phyloP scores from a whole-genome alignment of 495 filamentous ascomycete genomes.

The Lepidopterella palustris region DNA sequence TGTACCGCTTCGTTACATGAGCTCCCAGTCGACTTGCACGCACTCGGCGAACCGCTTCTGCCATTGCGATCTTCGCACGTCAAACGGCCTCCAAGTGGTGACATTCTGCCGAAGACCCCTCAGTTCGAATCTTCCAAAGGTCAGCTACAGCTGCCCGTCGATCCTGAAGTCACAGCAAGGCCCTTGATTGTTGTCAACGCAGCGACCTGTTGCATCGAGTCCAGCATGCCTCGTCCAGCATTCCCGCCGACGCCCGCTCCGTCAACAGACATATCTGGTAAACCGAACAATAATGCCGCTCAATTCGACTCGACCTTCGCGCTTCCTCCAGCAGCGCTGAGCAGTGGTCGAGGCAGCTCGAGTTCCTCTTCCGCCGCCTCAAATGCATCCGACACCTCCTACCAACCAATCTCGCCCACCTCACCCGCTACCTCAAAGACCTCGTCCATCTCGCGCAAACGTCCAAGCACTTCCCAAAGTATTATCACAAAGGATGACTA shows the following conservation, averaged over 20 bases:
- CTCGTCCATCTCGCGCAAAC: constrained; percentile 41
- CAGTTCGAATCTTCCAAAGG: too few species aligned
- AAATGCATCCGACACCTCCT: constrained; percentile 42
- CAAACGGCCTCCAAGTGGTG: too few species aligned
- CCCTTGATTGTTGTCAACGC: too few species aligned
- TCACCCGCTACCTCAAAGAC: constrained; percentile 57
- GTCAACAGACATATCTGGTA: constrained; percentile 72
- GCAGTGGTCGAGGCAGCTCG: constrained; percentile 35
- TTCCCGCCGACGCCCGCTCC: constrained; percentile 79
- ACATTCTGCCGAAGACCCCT: too few species aligned
- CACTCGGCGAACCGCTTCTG: too few species aligned
- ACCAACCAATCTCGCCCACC: constrained; percentile 50
- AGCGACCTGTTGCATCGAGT: too few species aligned
- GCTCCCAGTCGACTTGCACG: too few species aligned
- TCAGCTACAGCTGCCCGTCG: too few species aligned
- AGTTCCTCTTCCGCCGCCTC: constrained; percentile 42
- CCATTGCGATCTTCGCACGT: too few species aligned
- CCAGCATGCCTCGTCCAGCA: constrained; percentile 62
- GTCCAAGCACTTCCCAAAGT: constrained; percentile 21
- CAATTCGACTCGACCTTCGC: constrained; percentile 60
- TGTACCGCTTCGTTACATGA: too few species aligned
- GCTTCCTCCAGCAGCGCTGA: constrained; percentile 76
- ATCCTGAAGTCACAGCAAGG: too few species aligned
- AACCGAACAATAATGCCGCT: constrained; percentile 55
- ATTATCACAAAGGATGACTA: constrained; percentile 45